phyloP scores from a whole-genome alignment of 257 asterid species.

The Solanum chmielewskii region DNA sequence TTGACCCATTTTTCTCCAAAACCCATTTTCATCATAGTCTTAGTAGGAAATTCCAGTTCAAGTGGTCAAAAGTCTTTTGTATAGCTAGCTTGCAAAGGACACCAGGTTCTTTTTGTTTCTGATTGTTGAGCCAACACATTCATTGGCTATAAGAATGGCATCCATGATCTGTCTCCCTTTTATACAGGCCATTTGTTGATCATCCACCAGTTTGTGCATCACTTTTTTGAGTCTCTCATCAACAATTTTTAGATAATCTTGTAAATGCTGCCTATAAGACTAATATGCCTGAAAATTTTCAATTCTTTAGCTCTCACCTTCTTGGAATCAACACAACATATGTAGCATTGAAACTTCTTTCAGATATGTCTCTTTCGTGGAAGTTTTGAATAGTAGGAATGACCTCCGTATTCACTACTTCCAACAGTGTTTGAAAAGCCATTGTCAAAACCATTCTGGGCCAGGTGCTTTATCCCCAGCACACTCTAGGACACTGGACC shows the following conservation, averaged over 20 bases:
- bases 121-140: not conserved
- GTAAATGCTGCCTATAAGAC: not conserved
- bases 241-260: not conserved
- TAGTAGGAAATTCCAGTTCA: not conserved
- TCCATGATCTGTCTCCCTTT: not conserved
- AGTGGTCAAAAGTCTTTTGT: not conserved
- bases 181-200: not conserved
- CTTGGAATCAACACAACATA: not conserved
- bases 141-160: not conserved
- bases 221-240: not conserved
- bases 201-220: not conserved
- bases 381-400: not conserved
- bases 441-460: not conserved
- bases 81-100: not conserved
- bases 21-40: not conserved
- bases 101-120: not conserved
- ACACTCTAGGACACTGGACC: not conserved
- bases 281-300: not conserved
- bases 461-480: not conserved
- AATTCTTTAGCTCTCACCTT: not conserved
- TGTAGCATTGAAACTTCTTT: not conserved
- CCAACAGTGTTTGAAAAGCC: not conserved
- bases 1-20: not conserved
- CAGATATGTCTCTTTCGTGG: not conserved
- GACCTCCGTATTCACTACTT: not conserved